Evolutionary conservation across 306 rosid genomes (phyloP), one percentile per base, ranked within the genome.

Genomic region (Nissolia schottii): DNA sequence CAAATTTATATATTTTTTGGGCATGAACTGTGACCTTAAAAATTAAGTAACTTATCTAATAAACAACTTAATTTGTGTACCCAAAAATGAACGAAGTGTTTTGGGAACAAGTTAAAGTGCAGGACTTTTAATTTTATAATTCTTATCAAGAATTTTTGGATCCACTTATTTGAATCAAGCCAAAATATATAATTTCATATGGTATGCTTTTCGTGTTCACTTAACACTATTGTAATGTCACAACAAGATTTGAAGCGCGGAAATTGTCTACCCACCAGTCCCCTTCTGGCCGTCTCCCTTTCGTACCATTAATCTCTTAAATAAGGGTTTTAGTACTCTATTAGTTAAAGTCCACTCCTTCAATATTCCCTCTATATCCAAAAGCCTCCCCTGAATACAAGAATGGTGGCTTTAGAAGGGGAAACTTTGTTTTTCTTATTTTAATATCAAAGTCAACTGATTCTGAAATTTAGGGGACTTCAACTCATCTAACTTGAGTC

Each of bases 351-450:
- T 34, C 16, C 62, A 20, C 35, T 32, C 43, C 38, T 37, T 69
- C 63, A 18, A 53, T 70, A 41, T 41, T 8, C 49, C 49, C 49
- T 12, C 74, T 61, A 49, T 49, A n/a, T 34, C 63, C n/a, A 70
- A 54, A 55, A 38, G 37, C 75, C 64, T 54, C 13, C 23, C 27
- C 25, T 55, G 76, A 55, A 70, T 56, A 29, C 66, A 24, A 13
- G 32, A 58, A 48, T 71, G 50, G 24, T 71, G 59, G 68, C 77
- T 58, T 58, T 45, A 19, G 31, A 24, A n/a, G 45, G n/a, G 57
- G 3, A 70, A 55, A n/a, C n/a, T n/a, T n/a, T n/a, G n/a, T n/a
- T n/a, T n/a, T n/a, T n/a, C n/a, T n/a, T n/a, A n/a, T n/a, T n/a
- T n/a, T n/a, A n/a, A n/a, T n/a, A n/a, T n/a, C n/a, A n/a, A n/a